Evolutionary conservation across 352 stramenopile species (phyloP), one percentile per base, ranked within the genome.

Genomic region (Aphanomyces stellatus): DNA sequence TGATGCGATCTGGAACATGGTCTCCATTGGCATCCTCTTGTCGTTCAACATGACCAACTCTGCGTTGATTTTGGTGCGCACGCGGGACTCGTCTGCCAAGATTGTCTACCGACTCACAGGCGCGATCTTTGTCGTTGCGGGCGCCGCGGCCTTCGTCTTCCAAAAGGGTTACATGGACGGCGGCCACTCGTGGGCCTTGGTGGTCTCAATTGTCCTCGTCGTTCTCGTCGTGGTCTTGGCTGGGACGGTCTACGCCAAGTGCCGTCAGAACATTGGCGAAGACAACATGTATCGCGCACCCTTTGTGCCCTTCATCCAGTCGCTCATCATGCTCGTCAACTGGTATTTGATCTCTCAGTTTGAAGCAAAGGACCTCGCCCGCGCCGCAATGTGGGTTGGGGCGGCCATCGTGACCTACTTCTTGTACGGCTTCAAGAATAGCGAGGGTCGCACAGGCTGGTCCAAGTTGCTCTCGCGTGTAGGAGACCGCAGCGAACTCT

Each of bases 11-110:
- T 93, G 91, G 84, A 83, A 95, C 63, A 88, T 96, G 60, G 88
- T 96, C 7, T 91, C 73, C 71, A 92, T 94, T 56, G 88, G 88
- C 40, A 92, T 96, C 34, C 60, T 96, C 25, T 48, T 96, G n/a
- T 91, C 83, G 19, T 96, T 96, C 74, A 90, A 90, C 72, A 82
- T 95, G 69, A 80, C 85, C 33, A 95, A 93, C 61, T 71, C 74
- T 28, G 78, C 84, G 65, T 74, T 95, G 7, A 66, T 96, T 11
- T 80, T 94, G 63, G 69, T 88, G 17, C 84, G 87, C 43, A 88
- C 74, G 53, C 75, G 76, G 53, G 77, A 87, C 27, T 71, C 76
- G n/a, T 87, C 81, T 19, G 77, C 85, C 11, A 56, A 24, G 8
- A 69, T 78, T 30, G 74, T 74, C 2, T 72, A 77, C 1, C 75